Conservation (phyloP, 495 filamentous ascomycete genomes). For the Niebla homalea region DNA sequence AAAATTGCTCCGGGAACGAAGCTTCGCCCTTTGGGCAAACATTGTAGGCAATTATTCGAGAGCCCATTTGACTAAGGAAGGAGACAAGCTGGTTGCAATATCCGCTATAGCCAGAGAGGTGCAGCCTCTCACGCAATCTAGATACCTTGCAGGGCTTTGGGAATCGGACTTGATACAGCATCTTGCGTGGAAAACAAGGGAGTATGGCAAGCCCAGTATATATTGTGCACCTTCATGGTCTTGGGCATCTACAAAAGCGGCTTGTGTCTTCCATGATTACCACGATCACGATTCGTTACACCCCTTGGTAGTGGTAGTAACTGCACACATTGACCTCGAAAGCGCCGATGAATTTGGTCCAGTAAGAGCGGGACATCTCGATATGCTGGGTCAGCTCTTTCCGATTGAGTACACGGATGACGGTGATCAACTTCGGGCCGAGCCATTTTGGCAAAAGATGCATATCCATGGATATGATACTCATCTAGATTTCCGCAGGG, state of each 20-base stretch:
- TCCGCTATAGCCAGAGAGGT: slow-evolving; percentile 3
- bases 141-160: slow-evolving; percentile 1
- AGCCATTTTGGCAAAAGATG: no score
- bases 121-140: neutral
- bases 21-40: neutral
- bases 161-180: neutral
- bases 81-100: slow-evolving; percentile 2
- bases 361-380: slow-evolving; percentile 1
- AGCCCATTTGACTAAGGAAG: neutral
- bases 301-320: neutral
- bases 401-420: no score
- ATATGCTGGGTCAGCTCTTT: neutral
- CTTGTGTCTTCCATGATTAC: neutral
- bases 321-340: neutral
- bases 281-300: neutral
- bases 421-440: no score
- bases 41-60: neutral
- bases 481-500: no score
- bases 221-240: slow-evolving; percentile 12
- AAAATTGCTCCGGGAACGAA: neutral
- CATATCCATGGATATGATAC: no score
- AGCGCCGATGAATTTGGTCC: neutral
- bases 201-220: neutral
- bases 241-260: slow-evolving; percentile 8
- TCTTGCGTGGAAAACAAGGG: neutral